Percentiles rank a stretch among this genome's conserved stretches.
Conservation (phyloP, 1,284 basidiomycete species). For the Puccinia coronata region DNA sequence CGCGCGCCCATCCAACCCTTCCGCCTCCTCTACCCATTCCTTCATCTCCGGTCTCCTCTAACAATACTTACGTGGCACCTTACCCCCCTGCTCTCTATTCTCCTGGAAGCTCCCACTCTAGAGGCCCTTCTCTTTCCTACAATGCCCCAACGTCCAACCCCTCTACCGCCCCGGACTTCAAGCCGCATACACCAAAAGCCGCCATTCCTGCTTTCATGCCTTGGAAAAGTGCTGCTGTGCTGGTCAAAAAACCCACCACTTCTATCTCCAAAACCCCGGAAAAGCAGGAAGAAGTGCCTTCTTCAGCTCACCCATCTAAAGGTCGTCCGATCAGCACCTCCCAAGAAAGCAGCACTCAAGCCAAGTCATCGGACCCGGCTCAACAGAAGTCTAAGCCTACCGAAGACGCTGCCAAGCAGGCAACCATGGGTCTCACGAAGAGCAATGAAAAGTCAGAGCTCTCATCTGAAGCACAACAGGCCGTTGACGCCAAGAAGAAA, state of each 20-base stretch:
- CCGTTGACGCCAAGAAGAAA: slow-evolving; percentile 34
- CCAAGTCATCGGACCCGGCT: neutral
- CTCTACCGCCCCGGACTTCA: slow-evolving; percentile 40
- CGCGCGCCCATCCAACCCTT: slow-evolving; percentile 20
- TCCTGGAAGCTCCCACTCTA: slow-evolving; percentile 22
- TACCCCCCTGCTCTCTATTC: slow-evolving; percentile 19
- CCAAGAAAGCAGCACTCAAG: neutral
- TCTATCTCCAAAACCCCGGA: slow-evolving; percentile 25
- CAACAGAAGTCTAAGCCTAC: neutral
- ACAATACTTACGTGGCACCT: slow-evolving; percentile 11
- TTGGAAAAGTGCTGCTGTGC: slow-evolving; percentile 38
- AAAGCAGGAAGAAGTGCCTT: neutral
- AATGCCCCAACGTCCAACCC: slow-evolving; percentile 45
- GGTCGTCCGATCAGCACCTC: slow-evolving; percentile 13
- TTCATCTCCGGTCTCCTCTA: slow-evolving; percentile 36
- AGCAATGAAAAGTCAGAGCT: neutral
- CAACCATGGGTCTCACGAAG: no score
- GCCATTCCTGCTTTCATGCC: slow-evolving; percentile 39
- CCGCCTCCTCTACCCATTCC: slow-evolving; percentile 38
- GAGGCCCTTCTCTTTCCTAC: slow-evolving; percentile 46
- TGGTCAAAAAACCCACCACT: slow-evolving; percentile 46
- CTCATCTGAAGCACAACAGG: neutral
- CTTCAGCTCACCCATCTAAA: slow-evolving; percentile 2
- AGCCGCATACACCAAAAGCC: slow-evolving; percentile 41
- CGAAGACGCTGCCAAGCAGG: neutral